phyloP scores from a whole-genome alignment of 2,329 filamentous ascomycete genomes.

The Juglanconis sp. region DNA sequence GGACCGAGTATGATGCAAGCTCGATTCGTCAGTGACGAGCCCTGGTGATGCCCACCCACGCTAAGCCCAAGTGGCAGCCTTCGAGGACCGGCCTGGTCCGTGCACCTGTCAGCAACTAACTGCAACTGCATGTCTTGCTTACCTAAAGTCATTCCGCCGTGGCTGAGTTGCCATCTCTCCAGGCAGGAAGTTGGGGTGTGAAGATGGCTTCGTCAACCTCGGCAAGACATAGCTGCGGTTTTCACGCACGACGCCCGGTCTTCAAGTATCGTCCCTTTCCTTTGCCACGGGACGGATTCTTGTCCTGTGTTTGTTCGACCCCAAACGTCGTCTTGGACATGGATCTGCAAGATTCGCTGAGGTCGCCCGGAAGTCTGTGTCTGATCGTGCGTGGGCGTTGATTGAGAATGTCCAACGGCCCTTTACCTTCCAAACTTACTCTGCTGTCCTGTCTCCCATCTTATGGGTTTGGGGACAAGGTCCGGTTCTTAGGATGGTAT shows the following conservation, averaged over 20 bases:
- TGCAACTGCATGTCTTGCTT: neutral
- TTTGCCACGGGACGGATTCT: neutral
- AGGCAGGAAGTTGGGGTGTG: too few species aligned
- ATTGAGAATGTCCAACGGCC: slow-evolving; percentile 50
- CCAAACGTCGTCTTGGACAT: slow-evolving; percentile 2
- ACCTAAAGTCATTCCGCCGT: neutral
- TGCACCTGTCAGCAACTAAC: neutral
- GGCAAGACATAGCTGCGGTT: too few species aligned
- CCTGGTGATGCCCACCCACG: neutral
- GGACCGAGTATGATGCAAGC: slow-evolving; percentile 19
- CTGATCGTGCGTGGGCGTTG: slow-evolving; percentile 2
- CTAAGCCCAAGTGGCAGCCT: neutral
- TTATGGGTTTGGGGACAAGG: slow-evolving; percentile 64
- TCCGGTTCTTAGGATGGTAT: slow-evolving; percentile 90
- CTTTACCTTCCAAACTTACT: slow-evolving; percentile 61
- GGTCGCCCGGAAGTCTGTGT: neutral
- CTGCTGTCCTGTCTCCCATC: slow-evolving; percentile 60
- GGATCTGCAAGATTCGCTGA: neutral
- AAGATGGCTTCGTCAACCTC: too few species aligned
- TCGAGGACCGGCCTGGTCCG: neutral
- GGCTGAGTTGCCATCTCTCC: too few species aligned
- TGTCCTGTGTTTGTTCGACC: neutral
- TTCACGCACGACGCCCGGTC: too few species aligned
- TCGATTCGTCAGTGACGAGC: neutral
- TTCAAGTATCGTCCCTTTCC: too few species aligned